These are phyloP conservation scores for Hypoxylon rubiginosum DNA, from an alignment of 2,329 filamentous ascomycete species.

Conservation along the genomic window DNA sequence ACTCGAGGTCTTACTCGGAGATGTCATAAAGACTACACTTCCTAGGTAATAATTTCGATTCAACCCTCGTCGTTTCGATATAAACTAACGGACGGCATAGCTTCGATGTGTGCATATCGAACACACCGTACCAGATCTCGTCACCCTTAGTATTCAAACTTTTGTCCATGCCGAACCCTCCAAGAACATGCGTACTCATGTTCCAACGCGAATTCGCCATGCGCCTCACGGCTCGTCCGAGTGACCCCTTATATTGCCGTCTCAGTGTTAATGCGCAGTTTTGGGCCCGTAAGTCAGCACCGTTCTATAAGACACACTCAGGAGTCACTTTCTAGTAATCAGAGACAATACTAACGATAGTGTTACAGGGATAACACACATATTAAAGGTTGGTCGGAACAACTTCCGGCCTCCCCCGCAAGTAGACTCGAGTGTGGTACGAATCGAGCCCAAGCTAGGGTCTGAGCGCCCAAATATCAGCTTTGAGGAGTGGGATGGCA, in stretches of 20 bases:
- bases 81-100: not conserved
- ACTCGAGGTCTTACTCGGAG: conserved; percentile 88
- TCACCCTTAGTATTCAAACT: conserved; percentile 93
- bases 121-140: conserved; percentile 83
- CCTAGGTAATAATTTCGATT: conserved; percentile 22
- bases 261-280: conserved; percentile 94
- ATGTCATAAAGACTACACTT: conserved; percentile 90
- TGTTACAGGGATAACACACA: conserved; percentile 50
- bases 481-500: conserved; percentile 93
- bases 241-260: conserved; percentile 90
- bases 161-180: conserved; percentile 83
- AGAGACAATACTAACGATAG: conserved; percentile 55
- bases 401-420: conserved; percentile 94
- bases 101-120: conserved; percentile 85
- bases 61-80: not conserved
- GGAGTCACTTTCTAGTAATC: conserved; percentile 37
- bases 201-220: conserved; percentile 96
- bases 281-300: conserved; percentile 73
- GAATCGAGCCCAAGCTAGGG: conserved; percentile 88
- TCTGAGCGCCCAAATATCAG: conserved; percentile 83
- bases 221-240: conserved; percentile 87
- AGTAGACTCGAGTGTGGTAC: conserved; percentile 91
- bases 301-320: not conserved
- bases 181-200: conserved; percentile 90
- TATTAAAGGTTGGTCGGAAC: conserved; percentile 95